phyloP scores from a whole-genome alignment of 2,329 filamentous ascomycete genomes.

The Knufia petricola region DNA sequence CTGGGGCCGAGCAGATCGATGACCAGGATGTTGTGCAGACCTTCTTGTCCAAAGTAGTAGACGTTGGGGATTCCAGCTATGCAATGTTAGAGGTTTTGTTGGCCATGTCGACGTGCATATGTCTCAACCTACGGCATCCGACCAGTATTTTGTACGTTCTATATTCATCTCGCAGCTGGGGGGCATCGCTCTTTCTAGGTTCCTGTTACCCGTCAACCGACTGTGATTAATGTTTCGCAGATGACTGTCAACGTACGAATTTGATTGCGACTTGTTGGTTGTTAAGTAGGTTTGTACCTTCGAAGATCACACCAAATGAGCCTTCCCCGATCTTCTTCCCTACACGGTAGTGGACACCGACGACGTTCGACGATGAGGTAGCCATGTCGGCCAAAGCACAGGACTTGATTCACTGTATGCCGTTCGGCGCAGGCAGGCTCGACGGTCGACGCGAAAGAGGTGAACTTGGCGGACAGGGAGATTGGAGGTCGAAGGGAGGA shows the following conservation, averaged over 20 bases:
- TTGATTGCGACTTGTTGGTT: slow-evolving; percentile 99
- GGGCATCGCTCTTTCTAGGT: slow-evolving; percentile 96
- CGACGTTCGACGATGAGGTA: slow-evolving; percentile 88
- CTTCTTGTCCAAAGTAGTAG: slow-evolving; percentile 98
- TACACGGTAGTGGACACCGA: slow-evolving; percentile 96
- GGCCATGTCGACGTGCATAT: neutral
- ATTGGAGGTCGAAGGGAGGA: neutral
- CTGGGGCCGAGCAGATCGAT: slow-evolving; percentile 93
- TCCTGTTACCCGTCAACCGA: slow-evolving; percentile 50
- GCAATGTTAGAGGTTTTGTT: slow-evolving; percentile 15
- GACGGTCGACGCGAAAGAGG: too few species aligned
- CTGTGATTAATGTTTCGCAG: slow-evolving; percentile 16
- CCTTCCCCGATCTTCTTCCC: slow-evolving; percentile 99
- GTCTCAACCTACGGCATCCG: slow-evolving; percentile 75
- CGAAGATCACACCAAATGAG: slow-evolving; percentile 96
- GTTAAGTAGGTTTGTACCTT: slow-evolving; percentile 96
- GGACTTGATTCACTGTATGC: neutral
- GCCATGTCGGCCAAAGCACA: slow-evolving; percentile 48
- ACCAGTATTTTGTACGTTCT: slow-evolving; percentile 99
- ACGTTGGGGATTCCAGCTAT: slow-evolving; percentile 97
- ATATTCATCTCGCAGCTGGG: slow-evolving; percentile 95
- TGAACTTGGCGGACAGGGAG: neutral
- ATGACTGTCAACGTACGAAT: slow-evolving; percentile 60
- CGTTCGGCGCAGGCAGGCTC: too few species aligned
- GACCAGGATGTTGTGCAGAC: slow-evolving; percentile 95